Conservation (phyloP, 106 monocot species). For the Dendrobium catenatum region DNA sequence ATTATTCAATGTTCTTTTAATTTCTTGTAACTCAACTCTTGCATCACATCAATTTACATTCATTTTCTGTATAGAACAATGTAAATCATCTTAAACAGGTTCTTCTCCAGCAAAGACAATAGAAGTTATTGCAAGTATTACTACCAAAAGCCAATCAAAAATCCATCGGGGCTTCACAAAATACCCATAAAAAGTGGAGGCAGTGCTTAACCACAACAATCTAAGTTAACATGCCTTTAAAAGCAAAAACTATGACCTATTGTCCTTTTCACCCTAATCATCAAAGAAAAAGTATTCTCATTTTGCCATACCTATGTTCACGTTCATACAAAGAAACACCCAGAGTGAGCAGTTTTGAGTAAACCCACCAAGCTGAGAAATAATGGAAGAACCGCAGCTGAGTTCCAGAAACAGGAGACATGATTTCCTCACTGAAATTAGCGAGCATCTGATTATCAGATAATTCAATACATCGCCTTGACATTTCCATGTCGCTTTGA, state of each 20-base stretch:
- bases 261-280: not conserved
- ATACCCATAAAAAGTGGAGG: not conserved
- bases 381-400: conserved; percentile 42
- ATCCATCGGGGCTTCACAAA: not conserved
- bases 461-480: conserved; percentile 59
- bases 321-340: conserved; percentile 81
- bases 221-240: not conserved
- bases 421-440: conserved; percentile 12
- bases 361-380: conserved; percentile 85
- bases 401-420: conserved; percentile 16
- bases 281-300: not conserved
- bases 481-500: conserved; percentile 45
- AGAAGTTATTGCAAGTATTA: not conserved
- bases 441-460: conserved; percentile 26
- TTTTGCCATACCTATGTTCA: conserved; percentile 45
- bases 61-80: not conserved
- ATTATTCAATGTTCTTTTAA: too few species aligned
- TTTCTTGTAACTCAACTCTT: too few species aligned
- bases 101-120: not conserved
- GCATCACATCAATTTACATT: not conserved
- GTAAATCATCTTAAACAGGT: not conserved
- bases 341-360: conserved; percentile 85
- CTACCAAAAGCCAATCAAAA: not conserved
- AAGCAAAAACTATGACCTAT: not conserved
- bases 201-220: not conserved